Percentiles rank a stretch among this genome's conserved stretches.
These are phyloP conservation scores for Barnettozyma populi DNA, from an alignment of 805 yeast species.

Conservation along the genomic window DNA sequence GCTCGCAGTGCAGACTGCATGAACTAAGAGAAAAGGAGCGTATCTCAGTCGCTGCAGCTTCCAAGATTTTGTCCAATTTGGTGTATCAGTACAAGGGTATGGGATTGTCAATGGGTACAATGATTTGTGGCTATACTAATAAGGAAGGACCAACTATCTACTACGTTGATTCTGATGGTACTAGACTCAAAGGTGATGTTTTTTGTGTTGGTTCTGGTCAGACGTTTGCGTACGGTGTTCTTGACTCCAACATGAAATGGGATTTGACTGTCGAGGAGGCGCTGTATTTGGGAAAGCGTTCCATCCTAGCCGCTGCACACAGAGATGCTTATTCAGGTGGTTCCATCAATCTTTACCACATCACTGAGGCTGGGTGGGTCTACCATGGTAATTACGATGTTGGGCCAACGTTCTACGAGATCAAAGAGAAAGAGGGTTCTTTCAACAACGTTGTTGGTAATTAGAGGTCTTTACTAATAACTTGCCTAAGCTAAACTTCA, in stretches of 20 bases:
- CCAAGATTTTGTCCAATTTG: conserved; percentile 84
- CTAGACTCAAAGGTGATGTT: conserved; percentile 88
- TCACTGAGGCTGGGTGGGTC: conserved; percentile 90
- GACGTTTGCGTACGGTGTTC: conserved; percentile 97
- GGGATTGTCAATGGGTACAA: conserved; percentile 99
- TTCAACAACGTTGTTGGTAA: conserved; percentile 67
- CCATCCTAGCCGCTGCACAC: conserved; percentile 95
- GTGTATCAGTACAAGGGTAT: conserved; percentile 94
- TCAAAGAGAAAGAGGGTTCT: conserved; percentile 81
- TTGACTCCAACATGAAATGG: conserved; percentile 90
- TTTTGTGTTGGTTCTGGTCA: conserved; percentile 99
- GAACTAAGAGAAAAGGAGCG: conserved; percentile 93
- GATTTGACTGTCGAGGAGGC: conserved; percentile 92
- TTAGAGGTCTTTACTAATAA: background rate
- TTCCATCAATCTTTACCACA: conserved; percentile 87
- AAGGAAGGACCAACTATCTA: conserved; percentile 94
- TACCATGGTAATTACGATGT: conserved; percentile 95
- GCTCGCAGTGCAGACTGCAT: conserved; percentile 91
- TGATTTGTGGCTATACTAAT: conserved; percentile 95
- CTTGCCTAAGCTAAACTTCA: conserved; percentile 5
- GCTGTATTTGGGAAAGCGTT: conserved; percentile 86
- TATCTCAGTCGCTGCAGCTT: conserved; percentile 94
- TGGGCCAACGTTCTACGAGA: conserved; percentile 86
- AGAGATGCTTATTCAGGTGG: conserved; percentile 99
- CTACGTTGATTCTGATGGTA: conserved; percentile 96